Base-by-base conservation (phyloP, 1,139 yeast genomes). In the Debaryomycetaceae sp. region DNA sequence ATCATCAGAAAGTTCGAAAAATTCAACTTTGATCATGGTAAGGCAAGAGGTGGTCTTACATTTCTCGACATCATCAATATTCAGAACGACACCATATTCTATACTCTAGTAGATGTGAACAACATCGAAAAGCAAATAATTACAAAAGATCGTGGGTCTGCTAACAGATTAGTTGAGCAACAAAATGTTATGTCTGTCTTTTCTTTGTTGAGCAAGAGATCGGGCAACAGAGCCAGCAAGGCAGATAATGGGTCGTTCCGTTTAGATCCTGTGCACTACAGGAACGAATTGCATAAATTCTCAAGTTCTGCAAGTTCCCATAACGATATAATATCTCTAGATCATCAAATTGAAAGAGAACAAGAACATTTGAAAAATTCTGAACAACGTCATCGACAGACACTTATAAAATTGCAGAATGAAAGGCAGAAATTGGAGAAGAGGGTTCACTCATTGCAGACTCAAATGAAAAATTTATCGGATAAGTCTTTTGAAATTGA, bases 101-200 rank as follows among this genome's bases (percentile, higher is more conserved):
- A 79, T 52, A 67, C 85, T 1, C 63, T 91, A 45, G 81, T 90
- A 45, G 97, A 91, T 65, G 56, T 75, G 13, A 74, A 74, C 44
- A 70, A 67, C 27, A 75, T 87, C 42, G 96, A 91, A 55, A 72
- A 75, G 24, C 68, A 76, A 0, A 67, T 85, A 0, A 65, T 90
- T 36, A 71, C 81, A 22, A 69, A 73, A 3, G 70, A 80, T 40
- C 69, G 81, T 47, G 53, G 58, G 3, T 74, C 71, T n/a, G 93
- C 88, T 0, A 78, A 76, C 51, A 44, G 49, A 0, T 60, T 78
- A 8, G 59, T 68, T 3, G 48, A 38, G 41, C 42, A 50, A 23
- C 42, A 40, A 6, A 78, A 78, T 48, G 84, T 85, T 5, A 55
- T 56, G 3, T 62, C 70, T 45, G 82, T 81, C 2, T 66, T 75